Evolutionary conservation across 108 stramenopile genomes (phyloP).

Genomic region (Asterionellopsis glacialis): DNA sequence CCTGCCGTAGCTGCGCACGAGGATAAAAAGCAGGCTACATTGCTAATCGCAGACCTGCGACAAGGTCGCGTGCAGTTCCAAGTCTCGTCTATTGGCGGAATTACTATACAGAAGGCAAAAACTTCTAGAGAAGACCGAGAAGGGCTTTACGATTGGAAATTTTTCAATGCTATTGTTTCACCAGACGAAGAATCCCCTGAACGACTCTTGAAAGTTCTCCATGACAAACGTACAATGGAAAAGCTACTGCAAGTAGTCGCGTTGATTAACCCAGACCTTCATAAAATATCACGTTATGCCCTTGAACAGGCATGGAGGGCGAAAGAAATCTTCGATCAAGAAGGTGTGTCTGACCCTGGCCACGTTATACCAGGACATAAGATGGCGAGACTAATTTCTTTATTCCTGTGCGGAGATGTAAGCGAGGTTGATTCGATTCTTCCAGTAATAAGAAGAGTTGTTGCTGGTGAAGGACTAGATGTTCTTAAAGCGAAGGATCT

Average conservation of each 20-base stretch:
- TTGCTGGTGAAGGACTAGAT: slow-evolving; percentile 82
- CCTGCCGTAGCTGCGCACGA: slow-evolving; percentile 68
- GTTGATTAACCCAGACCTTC: slow-evolving; percentile 71
- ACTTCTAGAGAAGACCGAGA: slow-evolving; percentile 80
- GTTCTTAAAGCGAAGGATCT: slow-evolving; percentile 78
- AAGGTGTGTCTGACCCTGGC: slow-evolving; percentile 73
- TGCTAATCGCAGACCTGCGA: slow-evolving; percentile 71
- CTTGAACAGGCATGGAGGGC: slow-evolving; percentile 76
- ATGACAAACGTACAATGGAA: slow-evolving; percentile 81
- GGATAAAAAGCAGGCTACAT: slow-evolving; percentile 66
- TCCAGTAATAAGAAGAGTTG: slow-evolving; percentile 66
- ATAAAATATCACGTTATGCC: slow-evolving; percentile 44
- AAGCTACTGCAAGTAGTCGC: slow-evolving; percentile 67
- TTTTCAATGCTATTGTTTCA: slow-evolving; percentile 87
- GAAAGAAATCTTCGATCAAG: slow-evolving; percentile 80
- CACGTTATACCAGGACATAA: slow-evolving; percentile 73
- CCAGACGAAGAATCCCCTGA: slow-evolving; percentile 72
- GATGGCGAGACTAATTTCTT: slow-evolving; percentile 70
- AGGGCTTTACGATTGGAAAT: slow-evolving; percentile 82
- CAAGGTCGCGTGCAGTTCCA: slow-evolving; percentile 80
- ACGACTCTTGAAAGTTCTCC: slow-evolving; percentile 67
- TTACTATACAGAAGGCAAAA: slow-evolving; percentile 70
- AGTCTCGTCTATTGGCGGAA: slow-evolving; percentile 83
- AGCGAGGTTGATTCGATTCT: slow-evolving; percentile 65
- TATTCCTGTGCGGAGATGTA: slow-evolving; percentile 65